A percentile compares a stretch with the other conserved stretches of the same genome.
Conservation (phyloP, 768 basidiomycete genomes). For the Mycena polygramma region DNA sequence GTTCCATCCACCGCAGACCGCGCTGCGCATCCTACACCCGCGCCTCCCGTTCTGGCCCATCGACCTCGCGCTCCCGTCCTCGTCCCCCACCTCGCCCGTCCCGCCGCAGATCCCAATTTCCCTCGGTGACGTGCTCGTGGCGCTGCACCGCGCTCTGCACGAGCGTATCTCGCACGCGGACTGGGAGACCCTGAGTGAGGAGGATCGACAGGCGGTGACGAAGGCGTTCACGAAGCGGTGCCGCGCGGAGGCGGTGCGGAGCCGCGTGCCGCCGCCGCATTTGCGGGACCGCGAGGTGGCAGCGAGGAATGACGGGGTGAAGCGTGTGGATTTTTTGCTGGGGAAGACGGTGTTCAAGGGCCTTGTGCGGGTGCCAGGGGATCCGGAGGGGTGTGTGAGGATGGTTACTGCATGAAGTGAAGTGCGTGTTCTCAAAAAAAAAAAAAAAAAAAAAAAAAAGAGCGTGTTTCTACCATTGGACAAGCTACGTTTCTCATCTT, state of each 20-base stretch:
- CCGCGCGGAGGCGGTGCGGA: conserved; percentile 50
- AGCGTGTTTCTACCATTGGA: too few species aligned
- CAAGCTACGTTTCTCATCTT: too few species aligned
- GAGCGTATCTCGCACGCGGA: conserved; percentile 34
- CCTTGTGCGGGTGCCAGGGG: conserved; percentile 44
- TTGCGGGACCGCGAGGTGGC: conserved; percentile 44
- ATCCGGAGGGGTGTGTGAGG: conserved; percentile 28
- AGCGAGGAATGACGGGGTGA: conserved; percentile 54
- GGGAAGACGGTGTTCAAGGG: conserved; percentile 53
- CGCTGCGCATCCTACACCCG: conserved; percentile 58
- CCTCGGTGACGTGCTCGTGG: conserved; percentile 30
- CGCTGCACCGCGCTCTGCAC: conserved; percentile 28
- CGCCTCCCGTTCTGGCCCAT: conserved; percentile 57
- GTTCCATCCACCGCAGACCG: conserved; percentile 51
- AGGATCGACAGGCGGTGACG: conserved; percentile 47
- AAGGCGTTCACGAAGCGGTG: conserved; percentile 44
- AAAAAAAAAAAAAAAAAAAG: too few species aligned
- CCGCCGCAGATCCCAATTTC: conserved; percentile 3
- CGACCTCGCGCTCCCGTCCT: conserved; percentile 41
- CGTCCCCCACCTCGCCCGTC: too few species aligned
- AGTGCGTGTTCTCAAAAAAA: too few species aligned
- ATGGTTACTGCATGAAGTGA: conserved; percentile 16
- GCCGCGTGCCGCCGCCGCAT: conserved; percentile 50
- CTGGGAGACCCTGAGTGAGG: conserved; percentile 19
- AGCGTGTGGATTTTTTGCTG: conserved; percentile 53